Conservation (phyloP, 495 filamentous ascomycete genomes). For the Penicillium nucicola region DNA sequence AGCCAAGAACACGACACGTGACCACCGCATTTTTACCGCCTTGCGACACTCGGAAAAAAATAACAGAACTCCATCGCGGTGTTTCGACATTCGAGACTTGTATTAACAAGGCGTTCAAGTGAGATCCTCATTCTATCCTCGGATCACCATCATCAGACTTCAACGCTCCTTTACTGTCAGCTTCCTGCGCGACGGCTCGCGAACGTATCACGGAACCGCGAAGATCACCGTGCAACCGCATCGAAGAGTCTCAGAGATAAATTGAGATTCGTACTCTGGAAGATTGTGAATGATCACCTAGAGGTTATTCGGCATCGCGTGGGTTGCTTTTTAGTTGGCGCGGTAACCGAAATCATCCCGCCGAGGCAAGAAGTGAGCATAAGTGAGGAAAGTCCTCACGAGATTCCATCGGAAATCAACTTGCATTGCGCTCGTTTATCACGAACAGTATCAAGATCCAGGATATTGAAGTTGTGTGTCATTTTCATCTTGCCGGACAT, state of each 20-base stretch:
- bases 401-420: background rate
- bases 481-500: conserved; percentile 1
- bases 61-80: background rate
- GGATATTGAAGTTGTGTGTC: conserved; percentile 1
- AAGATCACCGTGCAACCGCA: background rate
- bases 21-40: conserved; percentile 1
- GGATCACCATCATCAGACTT: background rate
- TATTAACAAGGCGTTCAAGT: background rate
- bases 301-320: background rate
- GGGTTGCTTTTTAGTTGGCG: background rate
- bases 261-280: conserved; percentile 6
- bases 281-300: background rate
- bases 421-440: background rate
- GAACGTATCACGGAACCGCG: conserved; percentile 23
- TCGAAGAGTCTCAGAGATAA: conserved; percentile 8
- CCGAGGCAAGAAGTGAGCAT: background rate
- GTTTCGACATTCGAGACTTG: background rate
- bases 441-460: conserved; percentile 1
- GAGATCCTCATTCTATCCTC: background rate
- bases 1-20: conserved; percentile 3
- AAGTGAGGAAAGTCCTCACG: background rate
- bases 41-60: conserved; percentile 4
- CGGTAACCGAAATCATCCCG: background rate
- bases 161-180: background rate
- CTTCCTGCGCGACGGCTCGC: conserved; percentile 21